Evolutionary conservation across 116 monocot species (phyloP).

Genomic region (Phalaenopsis hybrid): DNA sequence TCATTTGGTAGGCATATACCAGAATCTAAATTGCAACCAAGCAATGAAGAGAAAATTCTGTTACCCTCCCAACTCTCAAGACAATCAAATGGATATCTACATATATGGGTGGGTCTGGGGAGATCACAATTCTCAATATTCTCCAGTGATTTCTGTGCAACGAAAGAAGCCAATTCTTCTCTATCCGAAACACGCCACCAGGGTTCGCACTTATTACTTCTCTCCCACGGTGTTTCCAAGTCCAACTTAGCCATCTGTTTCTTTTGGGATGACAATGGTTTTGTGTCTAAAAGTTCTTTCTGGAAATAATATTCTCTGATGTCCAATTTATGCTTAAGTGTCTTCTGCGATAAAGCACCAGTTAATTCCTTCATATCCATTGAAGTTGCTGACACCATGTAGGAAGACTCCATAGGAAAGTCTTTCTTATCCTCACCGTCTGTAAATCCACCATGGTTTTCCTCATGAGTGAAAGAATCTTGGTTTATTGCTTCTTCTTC

Average conservation of each 20-base stretch:
- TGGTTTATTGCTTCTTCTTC: neutral
- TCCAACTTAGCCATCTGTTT: slow-evolving; percentile 23
- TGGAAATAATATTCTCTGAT: slow-evolving; percentile 17
- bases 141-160: slow-evolving; percentile 64
- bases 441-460: neutral
- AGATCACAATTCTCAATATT: slow-evolving; percentile 86
- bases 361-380: slow-evolving; percentile 26
- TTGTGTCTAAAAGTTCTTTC: slow-evolving; percentile 31
- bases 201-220: slow-evolving; percentile 39
- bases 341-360: slow-evolving; percentile 13
- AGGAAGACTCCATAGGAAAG: slow-evolving; percentile 18
- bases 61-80: slow-evolving; percentile 32
- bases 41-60: slow-evolving; percentile 22
- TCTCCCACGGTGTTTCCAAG: slow-evolving; percentile 22
- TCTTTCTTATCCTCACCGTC: slow-evolving; percentile 17
- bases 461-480: slow-evolving; percentile 4
- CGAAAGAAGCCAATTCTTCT: slow-evolving; percentile 73
- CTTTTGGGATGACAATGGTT: slow-evolving; percentile 38
- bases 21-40: slow-evolving; percentile 26
- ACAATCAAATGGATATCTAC: slow-evolving; percentile 30
- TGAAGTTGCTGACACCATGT: slow-evolving; percentile 22
- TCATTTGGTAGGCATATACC: slow-evolving; percentile 15
- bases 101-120: slow-evolving; percentile 53
- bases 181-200: slow-evolving; percentile 84
- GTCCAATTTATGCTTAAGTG: slow-evolving; percentile 28